Evolutionary conservation across 495 filamentous ascomycete genomes (phyloP).

Genomic region (Darksidea phi): DNA sequence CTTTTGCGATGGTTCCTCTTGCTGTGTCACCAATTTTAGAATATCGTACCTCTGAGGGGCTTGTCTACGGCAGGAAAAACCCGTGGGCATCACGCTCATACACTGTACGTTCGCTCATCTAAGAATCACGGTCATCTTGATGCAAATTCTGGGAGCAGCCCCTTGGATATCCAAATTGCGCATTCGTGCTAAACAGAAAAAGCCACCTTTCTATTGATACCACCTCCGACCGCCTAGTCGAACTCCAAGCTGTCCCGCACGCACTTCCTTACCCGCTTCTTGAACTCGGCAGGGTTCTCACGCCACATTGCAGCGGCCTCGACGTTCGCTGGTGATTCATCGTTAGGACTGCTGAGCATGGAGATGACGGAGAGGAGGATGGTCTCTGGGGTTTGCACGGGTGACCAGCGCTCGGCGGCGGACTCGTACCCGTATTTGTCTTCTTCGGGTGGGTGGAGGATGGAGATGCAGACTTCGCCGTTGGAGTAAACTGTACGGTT

Average conservation of each 20-base stretch:
- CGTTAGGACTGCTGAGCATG: slow-evolving; percentile 89
- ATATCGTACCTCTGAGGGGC: no score
- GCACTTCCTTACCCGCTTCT: slow-evolving; percentile 70
- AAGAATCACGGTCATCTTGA: no score
- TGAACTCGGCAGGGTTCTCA: slow-evolving; percentile 78
- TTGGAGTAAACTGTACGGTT: slow-evolving; percentile 67
- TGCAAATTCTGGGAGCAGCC: no score
- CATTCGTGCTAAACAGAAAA: no score
- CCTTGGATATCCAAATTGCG: no score
- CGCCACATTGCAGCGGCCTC: slow-evolving; percentile 87
- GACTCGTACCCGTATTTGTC: slow-evolving; percentile 94
- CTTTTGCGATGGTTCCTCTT: no score
- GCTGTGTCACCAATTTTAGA: no score
- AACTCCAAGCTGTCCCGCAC: slow-evolving; percentile 76
- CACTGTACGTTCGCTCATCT: no score
- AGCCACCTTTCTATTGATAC: no score
- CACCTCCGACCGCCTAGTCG: background rate
- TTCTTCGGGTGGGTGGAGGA: slow-evolving; percentile 93
- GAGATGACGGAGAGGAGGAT: slow-evolving; percentile 91
- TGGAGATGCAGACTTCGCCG: slow-evolving; percentile 94
- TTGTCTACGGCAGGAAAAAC: no score
- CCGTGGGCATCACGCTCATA: background rate
- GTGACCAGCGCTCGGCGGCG: slow-evolving; percentile 89
- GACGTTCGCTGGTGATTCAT: slow-evolving; percentile 92
- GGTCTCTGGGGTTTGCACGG: slow-evolving; percentile 95